Percentiles rank a stretch among this genome's conserved stretches.
Evolutionary conservation across 2,329 filamentous ascomycete genomes (phyloP).

Genomic region (Colletotrichum horii): DNA sequence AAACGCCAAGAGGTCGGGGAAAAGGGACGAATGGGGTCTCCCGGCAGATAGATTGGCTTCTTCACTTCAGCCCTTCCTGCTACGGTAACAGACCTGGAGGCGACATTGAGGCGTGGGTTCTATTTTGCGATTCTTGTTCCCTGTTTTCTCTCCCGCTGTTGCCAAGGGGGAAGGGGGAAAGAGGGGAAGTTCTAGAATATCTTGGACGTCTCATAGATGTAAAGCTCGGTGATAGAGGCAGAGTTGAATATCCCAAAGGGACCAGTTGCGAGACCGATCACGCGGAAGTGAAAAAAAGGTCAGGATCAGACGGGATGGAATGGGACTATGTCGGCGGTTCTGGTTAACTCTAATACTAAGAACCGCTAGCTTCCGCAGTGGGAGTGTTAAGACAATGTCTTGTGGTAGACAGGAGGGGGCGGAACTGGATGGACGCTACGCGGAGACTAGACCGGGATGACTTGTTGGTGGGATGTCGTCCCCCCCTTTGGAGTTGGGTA

Average conservation of each 20-base stretch:
- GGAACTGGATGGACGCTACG: neutral
- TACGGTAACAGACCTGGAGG: neutral
- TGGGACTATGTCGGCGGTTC: neutral
- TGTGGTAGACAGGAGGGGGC: neutral
- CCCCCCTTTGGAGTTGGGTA: neutral
- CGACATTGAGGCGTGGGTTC: neutral
- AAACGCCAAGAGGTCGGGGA: conserved; percentile 1
- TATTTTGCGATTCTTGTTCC: neutral
- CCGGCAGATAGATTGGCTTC: neutral
- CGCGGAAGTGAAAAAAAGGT: neutral
- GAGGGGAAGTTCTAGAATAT: neutral
- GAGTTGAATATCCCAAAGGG: neutral
- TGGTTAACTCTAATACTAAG: neutral
- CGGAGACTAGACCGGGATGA: neutral
- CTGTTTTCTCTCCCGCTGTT: neutral
- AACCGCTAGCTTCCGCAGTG: neutral
- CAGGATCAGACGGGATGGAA: neutral
- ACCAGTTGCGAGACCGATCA: neutral
- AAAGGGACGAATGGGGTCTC: neutral
- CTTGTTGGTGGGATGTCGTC: neutral
- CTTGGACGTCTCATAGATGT: neutral
- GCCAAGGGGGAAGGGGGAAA: neutral
- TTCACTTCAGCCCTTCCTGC: neutral
- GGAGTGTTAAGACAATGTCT: neutral
- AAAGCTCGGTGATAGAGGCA: neutral